These are phyloP conservation scores for Rhazya stricta DNA, from an alignment of 257 asterid species.

Conservation along the genomic window DNA sequence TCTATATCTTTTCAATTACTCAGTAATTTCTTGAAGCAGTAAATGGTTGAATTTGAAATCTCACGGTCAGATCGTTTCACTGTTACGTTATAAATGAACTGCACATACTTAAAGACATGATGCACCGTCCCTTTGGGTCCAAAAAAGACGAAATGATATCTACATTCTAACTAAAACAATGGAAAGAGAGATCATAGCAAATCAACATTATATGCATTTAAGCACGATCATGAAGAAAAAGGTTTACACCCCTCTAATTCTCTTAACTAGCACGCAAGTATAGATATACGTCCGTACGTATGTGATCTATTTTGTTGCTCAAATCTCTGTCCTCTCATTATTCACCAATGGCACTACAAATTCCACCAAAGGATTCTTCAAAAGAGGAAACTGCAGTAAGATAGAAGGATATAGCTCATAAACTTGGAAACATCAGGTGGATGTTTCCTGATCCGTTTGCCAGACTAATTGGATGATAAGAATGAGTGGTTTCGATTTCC, in stretches of 20 bases:
- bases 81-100: too few relatives aligned
- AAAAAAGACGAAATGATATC: background rate
- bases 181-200: background rate
- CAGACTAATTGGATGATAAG: background rate
- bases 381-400: too few relatives aligned
- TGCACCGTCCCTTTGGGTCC: too few relatives aligned
- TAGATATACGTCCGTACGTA: too few relatives aligned
- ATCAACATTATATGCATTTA: background rate
- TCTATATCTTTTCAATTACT: background rate
- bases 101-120: too few relatives aligned
- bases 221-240: background rate
- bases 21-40: background rate
- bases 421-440: background rate
- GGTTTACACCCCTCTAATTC: too few relatives aligned
- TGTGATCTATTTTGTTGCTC: too few relatives aligned
- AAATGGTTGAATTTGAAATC: too few relatives aligned
- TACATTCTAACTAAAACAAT: background rate
- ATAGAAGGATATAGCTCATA: background rate
- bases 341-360: background rate
- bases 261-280: too few relatives aligned
- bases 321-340: background rate
- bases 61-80: too few relatives aligned
- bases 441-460: background rate
- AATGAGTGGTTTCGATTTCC: background rate
- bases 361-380: background rate